phyloP scores from a whole-genome alignment of 164 flowering plant species.

The Brasenia schreberi region DNA sequence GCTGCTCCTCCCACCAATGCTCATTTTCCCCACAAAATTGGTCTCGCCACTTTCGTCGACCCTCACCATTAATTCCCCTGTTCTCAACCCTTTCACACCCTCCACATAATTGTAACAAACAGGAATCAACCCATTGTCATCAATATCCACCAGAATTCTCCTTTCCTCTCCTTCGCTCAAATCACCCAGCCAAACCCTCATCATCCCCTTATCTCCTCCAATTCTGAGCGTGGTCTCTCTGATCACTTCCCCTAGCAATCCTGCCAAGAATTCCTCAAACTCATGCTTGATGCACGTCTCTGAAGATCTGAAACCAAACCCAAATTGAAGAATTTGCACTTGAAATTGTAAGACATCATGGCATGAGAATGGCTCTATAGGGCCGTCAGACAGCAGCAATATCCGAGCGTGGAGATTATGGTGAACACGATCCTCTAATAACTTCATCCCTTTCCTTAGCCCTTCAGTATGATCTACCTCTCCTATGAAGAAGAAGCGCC shows the following conservation, averaged over 20 bases:
- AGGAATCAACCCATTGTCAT: slow-evolving; percentile 23
- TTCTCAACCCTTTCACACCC: slow-evolving; percentile 31
- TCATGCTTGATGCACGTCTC: slow-evolving; percentile 59
- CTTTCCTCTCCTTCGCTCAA: slow-evolving; percentile 76
- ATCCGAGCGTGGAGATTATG: slow-evolving; percentile 49
- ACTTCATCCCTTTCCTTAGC: slow-evolving; percentile 55
- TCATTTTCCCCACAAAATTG: slow-evolving; percentile 39
- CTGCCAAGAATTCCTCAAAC: slow-evolving; percentile 58
- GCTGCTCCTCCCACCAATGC: slow-evolving; percentile 39
- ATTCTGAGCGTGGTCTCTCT: slow-evolving; percentile 55
- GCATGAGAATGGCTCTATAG: slow-evolving; percentile 33
- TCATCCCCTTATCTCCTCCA: slow-evolving; percentile 28
- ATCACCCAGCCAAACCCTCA: slow-evolving; percentile 44
- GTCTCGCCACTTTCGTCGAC: slow-evolving; percentile 17
- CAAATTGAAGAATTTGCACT: slow-evolving; percentile 49
- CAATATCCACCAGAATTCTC: slow-evolving; percentile 37
- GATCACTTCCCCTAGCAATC: slow-evolving; percentile 49
- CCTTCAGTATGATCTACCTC: slow-evolving; percentile 77
- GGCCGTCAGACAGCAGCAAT: slow-evolving; percentile 62
- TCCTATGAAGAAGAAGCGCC: slow-evolving; percentile 63
- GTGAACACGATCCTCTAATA: slow-evolving; percentile 56
- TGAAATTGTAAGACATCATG: slow-evolving; percentile 23
- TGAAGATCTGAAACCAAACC: slow-evolving; percentile 54
- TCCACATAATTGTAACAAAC: slow-evolving; percentile 65
- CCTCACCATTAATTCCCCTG: slow-evolving; percentile 40